These are phyloP conservation scores for Berkeleyomyces rouxiae DNA, from an alignment of 2,329 filamentous ascomycete species.

Conservation along the genomic window DNA sequence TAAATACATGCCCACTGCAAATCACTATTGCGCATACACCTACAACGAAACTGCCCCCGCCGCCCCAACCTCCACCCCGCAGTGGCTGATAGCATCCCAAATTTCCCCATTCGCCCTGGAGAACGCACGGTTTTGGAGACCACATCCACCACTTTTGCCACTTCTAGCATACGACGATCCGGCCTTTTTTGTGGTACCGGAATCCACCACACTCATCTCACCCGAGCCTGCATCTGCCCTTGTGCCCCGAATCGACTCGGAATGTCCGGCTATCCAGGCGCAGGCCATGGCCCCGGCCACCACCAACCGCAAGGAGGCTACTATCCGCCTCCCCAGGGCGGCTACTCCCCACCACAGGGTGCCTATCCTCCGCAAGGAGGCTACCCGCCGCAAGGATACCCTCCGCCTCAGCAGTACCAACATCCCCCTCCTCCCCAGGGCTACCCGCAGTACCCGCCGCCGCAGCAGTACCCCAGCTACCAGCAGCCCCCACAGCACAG, in stretches of 20 bases:
- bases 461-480: conserved; percentile 15
- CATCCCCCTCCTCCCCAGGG: background rate
- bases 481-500: conserved; percentile 6
- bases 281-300: conserved; percentile 17
- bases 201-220: background rate
- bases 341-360: conserved; percentile 4
- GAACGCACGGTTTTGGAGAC: background rate
- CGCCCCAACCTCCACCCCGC: background rate
- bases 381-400: background rate
- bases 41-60: background rate
- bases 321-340: conserved; percentile 15
- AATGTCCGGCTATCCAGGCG: conserved; percentile 14
- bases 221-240: background rate
- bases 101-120: background rate
- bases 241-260: background rate
- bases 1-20: background rate
- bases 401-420: background rate
- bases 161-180: background rate
- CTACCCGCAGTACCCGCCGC: conserved; percentile 7
- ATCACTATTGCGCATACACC: background rate
- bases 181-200: background rate
- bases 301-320: conserved; percentile 16
- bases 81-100: background rate
- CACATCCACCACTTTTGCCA: background rate
- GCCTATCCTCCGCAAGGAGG: background rate